These are phyloP conservation scores for Metarhizium humberi DNA, from an alignment of 2,329 filamentous ascomycete species.

Conservation along the genomic window DNA sequence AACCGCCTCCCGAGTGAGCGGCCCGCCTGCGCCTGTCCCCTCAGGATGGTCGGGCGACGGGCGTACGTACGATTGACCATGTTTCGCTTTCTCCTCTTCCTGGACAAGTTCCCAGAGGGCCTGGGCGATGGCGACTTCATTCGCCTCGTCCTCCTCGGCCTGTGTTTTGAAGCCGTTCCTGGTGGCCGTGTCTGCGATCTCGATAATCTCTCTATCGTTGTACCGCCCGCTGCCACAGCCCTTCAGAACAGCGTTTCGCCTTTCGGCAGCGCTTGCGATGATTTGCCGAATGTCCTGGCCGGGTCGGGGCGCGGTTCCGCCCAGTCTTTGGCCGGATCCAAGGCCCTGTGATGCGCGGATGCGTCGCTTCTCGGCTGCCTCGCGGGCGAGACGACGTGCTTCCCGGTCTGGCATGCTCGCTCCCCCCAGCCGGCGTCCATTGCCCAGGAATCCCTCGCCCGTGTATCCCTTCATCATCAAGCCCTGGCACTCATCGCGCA, in stretches of 20 bases:
- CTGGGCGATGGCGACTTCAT: conserved; percentile 77
- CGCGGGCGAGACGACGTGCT: conserved; percentile 63
- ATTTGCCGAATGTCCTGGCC: conserved; percentile 62
- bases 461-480: conserved; percentile 76
- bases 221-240: conserved; percentile 69
- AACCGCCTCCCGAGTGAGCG: conserved; percentile 16
- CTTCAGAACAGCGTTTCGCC: conserved; percentile 55
- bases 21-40: conserved; percentile 16
- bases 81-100: conserved; percentile 52
- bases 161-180: conserved; percentile 71
- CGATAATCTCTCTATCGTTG: conserved; percentile 55
- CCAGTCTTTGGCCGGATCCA: conserved; percentile 63
- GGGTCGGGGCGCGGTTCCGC: conserved; percentile 44
- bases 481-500: conserved; percentile 75
- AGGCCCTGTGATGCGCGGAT: conserved; percentile 44
- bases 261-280: conserved; percentile 62
- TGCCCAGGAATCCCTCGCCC: conserved; percentile 76
- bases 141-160: conserved; percentile 81
- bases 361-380: conserved; percentile 62
- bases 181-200: conserved; percentile 54
- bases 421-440: conserved; percentile 67
- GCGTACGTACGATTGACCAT: conserved; percentile 26
- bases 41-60: conserved; percentile 3
- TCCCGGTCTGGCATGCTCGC: conserved; percentile 57
- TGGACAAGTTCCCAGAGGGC: conserved; percentile 81